Base-by-base conservation (phyloP, 306 rosid species). In the Medicago ruthenica region DNA sequence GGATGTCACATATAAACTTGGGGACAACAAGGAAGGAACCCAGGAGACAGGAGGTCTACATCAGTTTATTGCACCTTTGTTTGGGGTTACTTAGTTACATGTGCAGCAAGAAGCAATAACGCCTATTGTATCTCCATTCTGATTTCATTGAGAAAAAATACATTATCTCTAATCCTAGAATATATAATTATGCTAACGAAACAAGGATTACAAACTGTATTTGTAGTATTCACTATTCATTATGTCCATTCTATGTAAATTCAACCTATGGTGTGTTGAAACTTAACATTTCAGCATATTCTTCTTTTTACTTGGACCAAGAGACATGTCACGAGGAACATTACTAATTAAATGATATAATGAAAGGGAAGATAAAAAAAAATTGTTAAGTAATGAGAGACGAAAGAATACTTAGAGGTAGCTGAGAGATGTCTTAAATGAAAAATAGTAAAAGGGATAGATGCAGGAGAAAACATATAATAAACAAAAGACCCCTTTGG, bases 401-500 rank as follows among this genome's bases (percentile, higher is more conserved):
- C 8, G 70, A 76, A 71, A 76, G 10, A 57, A 18, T 39, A 70
- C 55, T 31, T 41, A 44, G 55, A 37, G 71, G 58, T 63, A 53
- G 50, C 6, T 21, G 8, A 15, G 57, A 18, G 17, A 22, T 71
- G 6, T 13, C 40, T 16, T 8, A 24, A 18, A 2, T 11, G 13
- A 54, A 37, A 34, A 31, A 31, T 57, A 15, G 37, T 10, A 45
- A 65, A 31, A 36, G 17, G 20, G 34, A 42, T 15, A 17, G 54
- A 15, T 53, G 60, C 9, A 5, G 13, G 31, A 71, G 51, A 67
- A 66, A 50, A 36, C 74, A 40, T 37, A 44, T 34, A 58, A 79
- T 44, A 47, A 79, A 69, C n/a, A 31, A 61, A 57, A 73, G 13
- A 58, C n/a, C 48, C n/a, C n/a, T n/a, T n/a, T n/a, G n/a, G n/a